Evolutionary conservation across 352 stramenopile genomes (phyloP).

Genomic region (Phytophthora nicotianae): DNA sequence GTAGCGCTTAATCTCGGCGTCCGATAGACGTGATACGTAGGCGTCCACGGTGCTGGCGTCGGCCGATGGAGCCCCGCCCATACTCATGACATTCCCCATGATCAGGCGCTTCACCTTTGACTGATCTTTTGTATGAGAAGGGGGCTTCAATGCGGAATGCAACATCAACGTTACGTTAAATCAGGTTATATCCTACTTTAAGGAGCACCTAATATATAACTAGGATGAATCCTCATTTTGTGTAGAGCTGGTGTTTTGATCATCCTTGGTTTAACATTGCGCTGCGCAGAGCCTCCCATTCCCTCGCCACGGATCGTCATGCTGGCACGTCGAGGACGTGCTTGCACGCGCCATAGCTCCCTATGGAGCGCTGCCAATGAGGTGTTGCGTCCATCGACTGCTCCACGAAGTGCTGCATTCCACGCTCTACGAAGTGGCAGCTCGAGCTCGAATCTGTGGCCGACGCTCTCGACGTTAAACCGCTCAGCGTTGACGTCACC

Average conservation of each 20-base stretch:
- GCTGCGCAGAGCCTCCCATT: conserved; percentile 33
- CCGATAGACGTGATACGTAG: conserved; percentile 66
- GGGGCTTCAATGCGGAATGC: conserved; percentile 28
- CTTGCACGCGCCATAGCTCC: conserved; percentile 8
- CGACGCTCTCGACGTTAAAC: neutral
- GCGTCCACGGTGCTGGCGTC: conserved; percentile 31
- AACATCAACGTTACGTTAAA: conserved; percentile 5
- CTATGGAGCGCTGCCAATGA: conserved; percentile 23
- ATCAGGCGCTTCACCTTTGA: neutral
- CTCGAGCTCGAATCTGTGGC: neutral
- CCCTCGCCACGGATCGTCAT: conserved; percentile 13
- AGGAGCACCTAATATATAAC: neutral
- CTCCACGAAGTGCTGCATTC: neutral
- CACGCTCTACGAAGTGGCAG: neutral
- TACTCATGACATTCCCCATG: conserved; percentile 79
- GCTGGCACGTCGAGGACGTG: conserved; percentile 26
- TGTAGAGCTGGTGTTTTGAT: conserved; percentile 3
- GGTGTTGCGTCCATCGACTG: conserved; percentile 9
- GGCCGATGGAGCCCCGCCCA: conserved; percentile 38
- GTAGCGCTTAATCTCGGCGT: conserved; percentile 66
- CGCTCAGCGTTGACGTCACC: neutral
- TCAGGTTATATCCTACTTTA: neutral
- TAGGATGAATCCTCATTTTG: neutral
- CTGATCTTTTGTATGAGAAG: conserved; percentile 30
- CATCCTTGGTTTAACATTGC: conserved; percentile 17